Evolutionary conservation across 768 basidiomycete species (phyloP), one percentile per base, ranked within the genome.

Genomic region (Leccinum pellstonianum): DNA sequence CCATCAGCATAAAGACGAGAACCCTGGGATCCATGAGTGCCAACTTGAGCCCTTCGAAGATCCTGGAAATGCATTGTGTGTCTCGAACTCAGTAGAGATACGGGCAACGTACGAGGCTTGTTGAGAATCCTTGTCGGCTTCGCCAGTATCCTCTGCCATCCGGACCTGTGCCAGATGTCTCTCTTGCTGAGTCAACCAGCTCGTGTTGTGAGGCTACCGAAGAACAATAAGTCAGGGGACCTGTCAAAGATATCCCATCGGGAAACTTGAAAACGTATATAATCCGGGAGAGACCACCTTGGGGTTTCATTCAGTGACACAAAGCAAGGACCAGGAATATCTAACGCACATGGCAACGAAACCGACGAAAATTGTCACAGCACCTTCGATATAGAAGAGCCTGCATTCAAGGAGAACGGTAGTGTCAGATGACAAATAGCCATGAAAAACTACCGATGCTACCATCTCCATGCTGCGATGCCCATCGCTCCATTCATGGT

Each of bases 91-190:
- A 25, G 23, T n/a, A 25, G 11, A 23, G 12, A 21, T 12, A 49
- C 15, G 1, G n/a, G 19, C 19, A n/a, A 63, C 69, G 49, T 38
- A 69, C 66, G 64, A 61, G 0, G 57, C 21, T 11, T 66, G 27
- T 0, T 41, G 35, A 2, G 59, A 38, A 63, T 87, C 85, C 64
- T 79, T 74, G 64, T 88, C 87, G 0, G 85, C 86, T 69, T 87
- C 85, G 2, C 86, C 86, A 9, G 82, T 81, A 64, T 87, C 86
- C 67, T 88, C 86, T 0, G 86, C 83, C 8, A 88, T 77, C 10
- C 87, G 83, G 19, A 80, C 83, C 73, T 86, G 86, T 5, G 84
- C 86, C 35, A 88, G 76, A 19, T 78, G 80, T n/a, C 80, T 75
- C 61, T 87, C 81, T 6, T 0, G 77, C 68, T 11, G 77, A n/a